Base-by-base conservation (phyloP, 2,329 filamentous ascomycete genomes). In the Colletotrichum sp. region DNA sequence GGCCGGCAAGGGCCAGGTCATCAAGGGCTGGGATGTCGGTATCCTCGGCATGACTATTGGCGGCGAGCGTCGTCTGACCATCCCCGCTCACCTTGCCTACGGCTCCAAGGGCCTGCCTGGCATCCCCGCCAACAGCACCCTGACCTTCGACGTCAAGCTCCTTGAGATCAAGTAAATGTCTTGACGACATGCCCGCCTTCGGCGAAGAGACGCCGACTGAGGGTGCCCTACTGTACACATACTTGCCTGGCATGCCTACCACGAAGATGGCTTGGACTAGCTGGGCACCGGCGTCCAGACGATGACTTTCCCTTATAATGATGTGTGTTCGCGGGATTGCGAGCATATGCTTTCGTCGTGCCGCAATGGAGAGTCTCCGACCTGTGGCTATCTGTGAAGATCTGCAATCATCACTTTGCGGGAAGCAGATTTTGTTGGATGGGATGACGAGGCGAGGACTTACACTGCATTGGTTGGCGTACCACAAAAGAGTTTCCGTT, bases 1-100 rank as follows among this genome's bases (percentile, higher is more conserved):
- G 90, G 93, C 98, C 77, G 98, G 97, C 80, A 92, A 93, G 84
- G 96, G 96, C 77, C 95, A 99, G 86, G 98, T 99, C 82, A 99
- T 99, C 90, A 97, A 98, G 91, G 97, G 97, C 80, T 99, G 97
- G 98, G 98, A 99, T 85, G 92, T 99, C 79, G 97, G 97, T 87
- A 89, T 99, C 80, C 90, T 91, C 80, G 98, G 98, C 86, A 98
- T 99, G 95, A 90, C 93, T 80, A 93, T 96, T 80, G 97, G 97
- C 82, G 96, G 95, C 82, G 98, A 99, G 91, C 95, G 97, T 82
- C 94, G 97, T 80, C 90, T 99, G 82, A 96, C 93, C 78, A 96
- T 99, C 82, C 98, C 98, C 64, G 90, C 97, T 64, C 88, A 94
- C 81, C 92, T 96, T 75, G 98, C 94, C 81, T 99, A 99, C 86